Evolutionary conservation across 2,329 filamentous ascomycete species (phyloP), one percentile per base, ranked within the genome.

Genomic region (Didymella sp.): DNA sequence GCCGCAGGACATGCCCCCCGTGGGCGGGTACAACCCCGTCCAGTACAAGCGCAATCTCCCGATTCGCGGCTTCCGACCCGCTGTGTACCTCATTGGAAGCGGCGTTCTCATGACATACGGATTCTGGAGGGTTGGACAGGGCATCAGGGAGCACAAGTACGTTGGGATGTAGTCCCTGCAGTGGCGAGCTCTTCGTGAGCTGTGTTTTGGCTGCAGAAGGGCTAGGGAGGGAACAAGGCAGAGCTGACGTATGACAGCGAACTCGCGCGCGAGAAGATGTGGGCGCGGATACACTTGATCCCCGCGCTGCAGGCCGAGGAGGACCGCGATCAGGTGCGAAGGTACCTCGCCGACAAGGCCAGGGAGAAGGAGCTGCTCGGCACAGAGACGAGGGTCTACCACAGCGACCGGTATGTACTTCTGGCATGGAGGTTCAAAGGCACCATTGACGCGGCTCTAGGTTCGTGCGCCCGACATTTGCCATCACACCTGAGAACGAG

Each of bases 21-120:
- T 81, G 75, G 95, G 94, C 83, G 95, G 95, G 84, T 99, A 99
- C 80, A 89, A 88, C 78, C 89, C 94, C 79, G 89, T 99, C 67
- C 95, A 99, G 82, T 99, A 97, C 85, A 96, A 96, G 87, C 90
- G 95, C 79, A 98, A 98, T 81, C 83, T 99, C 61, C 95, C 95
- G 63, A 88, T 90, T 63, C 89, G 89, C 73, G 94, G 94, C 69
- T 96, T 98, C 85, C 88, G 90, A 59, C 94, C 95, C 17, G 84
- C 87, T 45, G 85, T 87, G 60, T 87, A 96, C 76, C 84, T 98
- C 65, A 75, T 91, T 68, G 91, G 87, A 62, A 87, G 92, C 77
- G 90, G 87, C 67, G 84, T 84, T 51, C 80, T 97, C 68, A 93
- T 96, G 89, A 84, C 85, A 64, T 98, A 90, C 78, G 95, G 95